Evolutionary conservation across 805 yeast species (phyloP).

Genomic region (Ogataea populi-albae): DNA sequence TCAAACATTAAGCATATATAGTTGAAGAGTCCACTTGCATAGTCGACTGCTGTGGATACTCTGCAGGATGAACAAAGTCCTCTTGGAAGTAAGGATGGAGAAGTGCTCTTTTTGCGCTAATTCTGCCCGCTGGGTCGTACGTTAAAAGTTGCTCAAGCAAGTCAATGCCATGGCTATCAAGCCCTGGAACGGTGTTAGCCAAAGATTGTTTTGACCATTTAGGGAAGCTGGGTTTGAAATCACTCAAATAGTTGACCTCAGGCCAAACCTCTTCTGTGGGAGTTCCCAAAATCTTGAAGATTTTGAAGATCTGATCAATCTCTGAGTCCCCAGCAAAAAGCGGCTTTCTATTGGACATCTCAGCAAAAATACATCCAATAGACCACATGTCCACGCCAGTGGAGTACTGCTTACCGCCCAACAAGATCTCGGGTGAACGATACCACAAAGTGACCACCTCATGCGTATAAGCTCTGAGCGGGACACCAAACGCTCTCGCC

Average conservation of each 20-base stretch:
- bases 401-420: constrained; percentile 96
- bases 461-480: constrained; percentile 93
- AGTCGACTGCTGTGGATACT: constrained; percentile 33
- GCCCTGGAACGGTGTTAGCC: constrained; percentile 67
- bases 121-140: constrained; percentile 91
- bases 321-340: constrained; percentile 97
- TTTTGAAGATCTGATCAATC: constrained; percentile 93
- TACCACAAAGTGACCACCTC: constrained; percentile 99
- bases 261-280: constrained; percentile 96
- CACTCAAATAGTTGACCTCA: constrained; percentile 85
- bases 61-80: constrained; percentile 32
- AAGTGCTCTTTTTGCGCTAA: constrained; percentile 91
- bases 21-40: constrained; percentile 37
- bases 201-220: constrained; percentile 79
- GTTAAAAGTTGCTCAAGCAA: constrained; percentile 73
- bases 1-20: constrained; percentile 25
- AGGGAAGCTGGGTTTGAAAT: constrained; percentile 90
- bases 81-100: constrained; percentile 82
- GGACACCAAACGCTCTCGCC: constrained; percentile 97
- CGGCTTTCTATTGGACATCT: constrained; percentile 94
- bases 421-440: constrained; percentile 90
- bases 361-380: constrained; percentile 96
- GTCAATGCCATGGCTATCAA: constrained; percentile 83
- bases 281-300: constrained; percentile 89
- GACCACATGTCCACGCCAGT: constrained; percentile 99